phyloP scores from a whole-genome alignment of 2,329 filamentous ascomycete species.

The Calonectria pseudoturangicola region DNA sequence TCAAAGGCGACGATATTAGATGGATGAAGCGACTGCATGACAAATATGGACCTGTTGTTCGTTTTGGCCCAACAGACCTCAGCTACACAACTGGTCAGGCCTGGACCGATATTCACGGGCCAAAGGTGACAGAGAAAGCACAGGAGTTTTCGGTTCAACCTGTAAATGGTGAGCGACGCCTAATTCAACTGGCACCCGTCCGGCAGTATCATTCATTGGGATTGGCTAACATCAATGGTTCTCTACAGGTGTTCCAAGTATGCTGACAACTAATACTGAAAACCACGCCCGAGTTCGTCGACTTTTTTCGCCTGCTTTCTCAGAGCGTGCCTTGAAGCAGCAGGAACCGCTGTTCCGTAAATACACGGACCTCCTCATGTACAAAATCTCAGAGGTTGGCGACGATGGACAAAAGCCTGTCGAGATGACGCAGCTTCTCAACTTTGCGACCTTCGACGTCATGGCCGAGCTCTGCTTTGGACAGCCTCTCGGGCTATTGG shows the following conservation, averaged over 20 bases:
- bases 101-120: conserved; percentile 11
- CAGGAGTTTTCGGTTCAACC: conserved; percentile 21
- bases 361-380: conserved; percentile 8
- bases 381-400: conserved; percentile 21
- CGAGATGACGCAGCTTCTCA: conserved; percentile 5
- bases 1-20: background rate
- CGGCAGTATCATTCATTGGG: background rate
- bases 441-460: conserved; percentile 6
- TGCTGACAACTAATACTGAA: conserved; percentile 12
- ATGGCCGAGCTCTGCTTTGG: conserved; percentile 17
- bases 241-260: background rate
- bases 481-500: conserved; percentile 1
- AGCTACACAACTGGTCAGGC: conserved; percentile 7
- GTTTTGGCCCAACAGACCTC: conserved; percentile 9
- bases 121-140: conserved; percentile 16
- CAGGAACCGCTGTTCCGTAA: conserved; percentile 2
- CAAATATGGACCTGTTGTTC: conserved; percentile 13
- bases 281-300: conserved; percentile 9
- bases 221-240: background rate
- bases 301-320: conserved; percentile 4
- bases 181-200: background rate
- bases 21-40: conserved; percentile 18
- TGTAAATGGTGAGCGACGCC: conserved; percentile 1
- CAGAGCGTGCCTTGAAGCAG: conserved; percentile 15
- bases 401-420: background rate